Evolutionary conservation across 2,329 filamentous ascomycete genomes (phyloP).

Genomic region (Penicillium sp.): DNA sequence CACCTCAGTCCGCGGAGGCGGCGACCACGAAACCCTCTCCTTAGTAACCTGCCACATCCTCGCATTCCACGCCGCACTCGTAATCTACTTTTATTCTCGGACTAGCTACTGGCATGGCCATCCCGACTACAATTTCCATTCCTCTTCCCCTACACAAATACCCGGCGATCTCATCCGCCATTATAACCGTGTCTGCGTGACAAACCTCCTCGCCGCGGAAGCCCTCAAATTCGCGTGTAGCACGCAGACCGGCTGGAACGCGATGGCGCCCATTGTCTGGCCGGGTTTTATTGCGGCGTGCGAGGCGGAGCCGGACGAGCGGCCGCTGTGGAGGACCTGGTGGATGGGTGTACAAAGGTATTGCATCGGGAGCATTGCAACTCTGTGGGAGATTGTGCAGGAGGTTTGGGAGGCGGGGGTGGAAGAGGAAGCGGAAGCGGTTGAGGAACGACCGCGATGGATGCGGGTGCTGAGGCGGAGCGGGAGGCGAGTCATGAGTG

Average conservation of each 20-base stretch:
- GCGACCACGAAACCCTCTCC: slow-evolving; percentile 7
- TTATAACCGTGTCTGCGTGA: slow-evolving; percentile 1
- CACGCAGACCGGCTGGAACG: slow-evolving; percentile 1
- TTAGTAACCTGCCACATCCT: slow-evolving; percentile 14
- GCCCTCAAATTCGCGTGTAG: slow-evolving; percentile 1
- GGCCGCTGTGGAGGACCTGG: slow-evolving; percentile 9
- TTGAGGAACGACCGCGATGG: slow-evolving; percentile 7
- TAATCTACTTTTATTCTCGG: slow-evolving; percentile 11
- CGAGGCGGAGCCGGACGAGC: slow-evolving; percentile 9
- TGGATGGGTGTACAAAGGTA: slow-evolving; percentile 3
- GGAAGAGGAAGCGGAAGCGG: not conserved
- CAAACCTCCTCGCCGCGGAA: slow-evolving; percentile 13
- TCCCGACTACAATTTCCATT: too few species aligned
- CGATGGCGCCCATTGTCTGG: slow-evolving; percentile 18
- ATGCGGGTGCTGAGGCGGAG: slow-evolving; percentile 1
- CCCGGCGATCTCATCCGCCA: too few species aligned
- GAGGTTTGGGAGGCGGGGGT: too few species aligned
- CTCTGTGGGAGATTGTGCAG: too few species aligned
- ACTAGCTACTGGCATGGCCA: too few species aligned
- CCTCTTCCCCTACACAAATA: too few species aligned
- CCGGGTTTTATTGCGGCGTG: slow-evolving; percentile 16
- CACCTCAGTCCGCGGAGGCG: too few species aligned
- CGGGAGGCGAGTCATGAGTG: slow-evolving; percentile 12
- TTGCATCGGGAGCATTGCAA: too few species aligned
- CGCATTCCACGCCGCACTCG: slow-evolving; percentile 13